A percentile compares a stretch with the other conserved stretches of the same genome.
phyloP scores from a whole-genome alignment of 2,329 filamentous ascomycete species.

The Sphaerostilbella broomeana region DNA sequence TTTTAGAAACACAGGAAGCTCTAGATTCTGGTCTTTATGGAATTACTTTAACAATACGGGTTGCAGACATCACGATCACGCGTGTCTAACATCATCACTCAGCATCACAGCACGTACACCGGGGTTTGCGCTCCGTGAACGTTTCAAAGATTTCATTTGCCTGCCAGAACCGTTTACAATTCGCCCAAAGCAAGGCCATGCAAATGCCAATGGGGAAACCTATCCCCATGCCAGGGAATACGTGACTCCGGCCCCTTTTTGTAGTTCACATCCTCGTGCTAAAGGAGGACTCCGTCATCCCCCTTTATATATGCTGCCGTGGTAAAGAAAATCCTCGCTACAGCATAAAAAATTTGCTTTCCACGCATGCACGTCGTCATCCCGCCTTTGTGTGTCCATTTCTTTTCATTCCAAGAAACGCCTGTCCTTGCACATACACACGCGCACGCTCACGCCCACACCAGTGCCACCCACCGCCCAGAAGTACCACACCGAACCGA shows the following conservation, averaged over 20 bases:
- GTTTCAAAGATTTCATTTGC: slow-evolving; percentile 46
- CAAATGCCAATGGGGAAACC: slow-evolving; percentile 42
- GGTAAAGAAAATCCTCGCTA: too few relatives aligned
- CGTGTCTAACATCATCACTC: slow-evolving; percentile 5
- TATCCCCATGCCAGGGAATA: slow-evolving; percentile 34
- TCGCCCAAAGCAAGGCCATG: slow-evolving; percentile 45
- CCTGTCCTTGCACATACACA: too few relatives aligned
- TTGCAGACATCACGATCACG: neutral
- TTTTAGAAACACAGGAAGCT: too few relatives aligned
- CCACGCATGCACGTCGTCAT: slow-evolving; percentile 1
- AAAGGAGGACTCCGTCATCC: slow-evolving; percentile 4
- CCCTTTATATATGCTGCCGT: too few relatives aligned
- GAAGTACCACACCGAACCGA: neutral
- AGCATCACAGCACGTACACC: slow-evolving; percentile 18
- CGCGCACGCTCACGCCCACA: too few relatives aligned
- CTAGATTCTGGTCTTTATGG: too few relatives aligned
- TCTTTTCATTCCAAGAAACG: neutral
- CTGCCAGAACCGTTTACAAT: slow-evolving; percentile 44
- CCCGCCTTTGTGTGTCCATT: neutral
- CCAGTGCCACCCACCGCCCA: neutral
- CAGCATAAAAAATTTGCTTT: slow-evolving; percentile 5
- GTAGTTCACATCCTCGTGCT: slow-evolving; percentile 9
- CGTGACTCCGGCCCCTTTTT: slow-evolving; percentile 32
- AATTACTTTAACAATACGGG: too few relatives aligned
- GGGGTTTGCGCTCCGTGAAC: slow-evolving; percentile 24